A percentile compares a stretch with the other conserved stretches of the same genome.
These are phyloP conservation scores for Gossypium gossypioides DNA, from an alignment of 441 rosid genomes.

Conservation along the genomic window DNA sequence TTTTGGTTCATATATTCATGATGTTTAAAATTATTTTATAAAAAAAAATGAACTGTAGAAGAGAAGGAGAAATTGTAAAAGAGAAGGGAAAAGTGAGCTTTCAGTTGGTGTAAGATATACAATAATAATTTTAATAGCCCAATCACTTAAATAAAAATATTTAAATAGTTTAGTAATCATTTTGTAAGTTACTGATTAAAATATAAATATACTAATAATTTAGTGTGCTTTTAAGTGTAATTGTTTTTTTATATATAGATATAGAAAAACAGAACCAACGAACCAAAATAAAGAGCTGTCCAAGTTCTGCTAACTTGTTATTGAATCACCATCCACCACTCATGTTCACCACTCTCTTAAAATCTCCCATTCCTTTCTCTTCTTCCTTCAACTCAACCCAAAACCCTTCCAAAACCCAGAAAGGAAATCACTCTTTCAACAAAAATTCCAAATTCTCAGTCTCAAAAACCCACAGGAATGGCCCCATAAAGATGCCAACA, in stretches of 20 bases:
- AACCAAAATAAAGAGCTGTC: neutral
- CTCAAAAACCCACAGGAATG: slow-evolving; percentile 8
- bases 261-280: neutral
- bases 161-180: no score
- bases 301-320: neutral
- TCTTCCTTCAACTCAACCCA: slow-evolving; percentile 18
- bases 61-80: no score
- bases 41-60: no score
- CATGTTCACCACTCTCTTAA: slow-evolving; percentile 17
- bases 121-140: no score
- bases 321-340: neutral
- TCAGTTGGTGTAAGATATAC: no score
- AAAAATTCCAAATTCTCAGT: slow-evolving; percentile 4
- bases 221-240: no score
- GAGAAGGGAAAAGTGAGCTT: no score
- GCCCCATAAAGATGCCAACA: slow-evolving; percentile 35
- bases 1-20: no score
- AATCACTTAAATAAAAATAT: no score
- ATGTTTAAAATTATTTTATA: no score
- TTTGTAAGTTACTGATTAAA: no score
- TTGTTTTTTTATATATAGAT: neutral
- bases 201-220: no score
- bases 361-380: slow-evolving; percentile 5
- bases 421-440: neutral
- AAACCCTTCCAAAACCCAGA: slow-evolving; percentile 3